These are phyloP conservation scores for Hyphopichia pseudoburtonii DNA, from an alignment of 1,139 yeast genomes.

Conservation along the genomic window DNA sequence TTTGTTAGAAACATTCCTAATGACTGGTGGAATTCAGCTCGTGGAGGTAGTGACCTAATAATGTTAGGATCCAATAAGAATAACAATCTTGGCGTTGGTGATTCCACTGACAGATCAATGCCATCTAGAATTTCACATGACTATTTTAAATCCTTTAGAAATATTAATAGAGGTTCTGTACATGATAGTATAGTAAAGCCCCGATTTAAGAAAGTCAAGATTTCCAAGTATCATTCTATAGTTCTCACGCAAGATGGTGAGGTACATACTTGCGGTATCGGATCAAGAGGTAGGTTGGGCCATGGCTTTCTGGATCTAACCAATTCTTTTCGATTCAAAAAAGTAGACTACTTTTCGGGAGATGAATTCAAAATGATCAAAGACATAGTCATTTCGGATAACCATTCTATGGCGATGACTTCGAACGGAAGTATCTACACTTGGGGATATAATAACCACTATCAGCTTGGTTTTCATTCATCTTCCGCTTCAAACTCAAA, in stretches of 20 bases:
- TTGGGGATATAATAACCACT: slow-evolving; percentile 75
- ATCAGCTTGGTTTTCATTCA: slow-evolving; percentile 63
- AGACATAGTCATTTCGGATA: slow-evolving; percentile 56
- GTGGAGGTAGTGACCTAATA: slow-evolving; percentile 63
- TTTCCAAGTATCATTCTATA: slow-evolving; percentile 70
- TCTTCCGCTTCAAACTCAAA: slow-evolving; percentile 18
- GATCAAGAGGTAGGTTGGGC: slow-evolving; percentile 74
- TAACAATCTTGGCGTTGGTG: slow-evolving; percentile 69
- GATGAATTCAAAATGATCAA: slow-evolving; percentile 31
- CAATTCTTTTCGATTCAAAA: slow-evolving; percentile 39
- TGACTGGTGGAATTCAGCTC: slow-evolving; percentile 31
- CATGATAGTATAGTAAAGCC: slow-evolving; percentile 30
- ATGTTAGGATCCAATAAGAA: slow-evolving; percentile 69
- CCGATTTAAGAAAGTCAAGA: slow-evolving; percentile 42
- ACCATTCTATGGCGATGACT: slow-evolving; percentile 63
- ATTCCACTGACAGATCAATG: slow-evolving; percentile 53
- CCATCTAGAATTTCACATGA: slow-evolving; percentile 31
- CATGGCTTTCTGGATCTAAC: slow-evolving; percentile 38
- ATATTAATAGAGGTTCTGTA: slow-evolving; percentile 5
- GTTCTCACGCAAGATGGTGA: slow-evolving; percentile 56
- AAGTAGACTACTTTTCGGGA: slow-evolving; percentile 24
- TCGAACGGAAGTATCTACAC: slow-evolving; percentile 54
- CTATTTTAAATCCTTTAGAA: slow-evolving; percentile 12
- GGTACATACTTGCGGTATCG: slow-evolving; percentile 64
- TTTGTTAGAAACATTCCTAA: slow-evolving; percentile 10